A percentile compares a stretch with the other conserved stretches of the same genome.
Conservation (phyloP, 345 rosid species). For the Camelina laxa region DNA sequence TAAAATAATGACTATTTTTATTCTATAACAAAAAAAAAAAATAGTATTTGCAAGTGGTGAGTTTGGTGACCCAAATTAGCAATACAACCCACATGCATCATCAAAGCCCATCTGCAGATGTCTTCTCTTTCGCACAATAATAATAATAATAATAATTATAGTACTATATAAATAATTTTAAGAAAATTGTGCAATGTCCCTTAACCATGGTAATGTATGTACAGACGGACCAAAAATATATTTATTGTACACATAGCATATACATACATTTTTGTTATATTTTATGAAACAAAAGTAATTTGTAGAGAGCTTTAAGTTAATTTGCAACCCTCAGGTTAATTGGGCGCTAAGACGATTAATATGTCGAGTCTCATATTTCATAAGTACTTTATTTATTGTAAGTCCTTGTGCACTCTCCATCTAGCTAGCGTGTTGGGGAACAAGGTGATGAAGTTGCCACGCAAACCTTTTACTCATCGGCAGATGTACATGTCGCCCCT, state of each 20-base stretch:
- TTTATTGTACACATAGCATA: not conserved
- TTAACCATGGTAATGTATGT: not conserved
- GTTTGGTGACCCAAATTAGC: conserved; percentile 15
- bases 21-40: too few relatives aligned
- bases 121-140: not conserved
- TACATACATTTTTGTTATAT: not conserved
- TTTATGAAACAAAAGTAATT: not conserved
- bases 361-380: too few relatives aligned
- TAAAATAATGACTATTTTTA: not conserved
- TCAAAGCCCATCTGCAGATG: conserved; percentile 12
- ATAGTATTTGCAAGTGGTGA: conserved; percentile 25
- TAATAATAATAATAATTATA: too few relatives aligned
- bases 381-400: too few relatives aligned
- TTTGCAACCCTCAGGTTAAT: not conserved
- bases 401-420: not conserved
- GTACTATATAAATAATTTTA: not conserved
- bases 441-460: conserved; percentile 15
- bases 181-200: not conserved
- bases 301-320: not conserved
- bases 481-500: not conserved
- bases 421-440: not conserved
- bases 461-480: not conserved
- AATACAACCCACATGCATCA: conserved; percentile 17
- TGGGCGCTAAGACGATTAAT: not conserved
- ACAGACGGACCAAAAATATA: not conserved